These are phyloP conservation scores for Penicillium soppii DNA, from an alignment of 495 filamentous ascomycete genomes.

Conservation along the genomic window DNA sequence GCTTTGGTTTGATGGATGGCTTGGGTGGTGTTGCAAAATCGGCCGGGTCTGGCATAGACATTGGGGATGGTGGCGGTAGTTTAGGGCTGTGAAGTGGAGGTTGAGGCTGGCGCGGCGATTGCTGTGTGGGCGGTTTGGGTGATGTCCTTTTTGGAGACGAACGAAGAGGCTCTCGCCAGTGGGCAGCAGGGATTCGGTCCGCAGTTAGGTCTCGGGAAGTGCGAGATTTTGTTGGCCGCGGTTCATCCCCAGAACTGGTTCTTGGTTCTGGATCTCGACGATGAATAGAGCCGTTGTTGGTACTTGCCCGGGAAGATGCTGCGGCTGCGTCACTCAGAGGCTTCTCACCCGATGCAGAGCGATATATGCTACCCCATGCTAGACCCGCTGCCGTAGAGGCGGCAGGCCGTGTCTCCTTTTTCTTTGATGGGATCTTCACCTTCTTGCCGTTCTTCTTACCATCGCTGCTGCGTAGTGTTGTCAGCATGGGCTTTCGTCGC, in stretches of 20 bases:
- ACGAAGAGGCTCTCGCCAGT: conserved; percentile 35
- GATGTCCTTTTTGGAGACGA: conserved; percentile 16
- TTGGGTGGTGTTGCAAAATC: conserved; percentile 25
- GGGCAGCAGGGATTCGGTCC: conserved; percentile 24
- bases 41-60: conserved; percentile 22
- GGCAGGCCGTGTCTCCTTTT: conserved; percentile 43
- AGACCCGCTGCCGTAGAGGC: conserved; percentile 86
- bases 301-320: conserved; percentile 31
- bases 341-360: conserved; percentile 31
- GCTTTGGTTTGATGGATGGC: conserved; percentile 40
- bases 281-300: conserved; percentile 23
- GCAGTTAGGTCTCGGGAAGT: conserved; percentile 1
- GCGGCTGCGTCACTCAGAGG: conserved; percentile 35
- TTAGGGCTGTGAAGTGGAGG: conserved; percentile 9
- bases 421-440: conserved; percentile 29
- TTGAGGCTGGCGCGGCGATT: conserved; percentile 11
- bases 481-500: conserved; percentile 74
- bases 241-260: conserved; percentile 32
- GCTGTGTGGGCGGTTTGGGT: conserved; percentile 5
- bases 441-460: conserved; percentile 60
- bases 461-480: conserved; percentile 68
- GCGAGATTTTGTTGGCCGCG: conserved; percentile 4
- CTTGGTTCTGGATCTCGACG: conserved; percentile 26
- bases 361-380: conserved; percentile 69
- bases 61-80: conserved; percentile 3